Conservation (phyloP, 352 stramenopile genomes). For the Globisporangium iwayamae region DNA sequence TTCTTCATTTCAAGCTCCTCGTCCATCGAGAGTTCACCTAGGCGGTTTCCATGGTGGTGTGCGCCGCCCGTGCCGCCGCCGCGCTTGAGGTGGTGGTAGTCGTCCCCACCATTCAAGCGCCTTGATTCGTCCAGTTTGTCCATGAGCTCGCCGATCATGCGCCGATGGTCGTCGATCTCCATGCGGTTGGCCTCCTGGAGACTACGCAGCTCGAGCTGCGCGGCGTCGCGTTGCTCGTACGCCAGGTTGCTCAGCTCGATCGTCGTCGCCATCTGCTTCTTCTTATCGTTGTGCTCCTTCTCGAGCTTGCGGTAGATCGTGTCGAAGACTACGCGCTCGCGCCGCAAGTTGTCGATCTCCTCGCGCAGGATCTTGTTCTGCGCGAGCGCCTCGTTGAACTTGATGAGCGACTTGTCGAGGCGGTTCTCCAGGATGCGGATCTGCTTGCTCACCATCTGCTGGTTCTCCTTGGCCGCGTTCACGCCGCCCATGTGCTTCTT, state of each 20-base stretch:
- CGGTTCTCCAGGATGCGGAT: slow-evolving; percentile 96
- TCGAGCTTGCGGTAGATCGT: slow-evolving; percentile 92
- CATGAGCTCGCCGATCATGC: slow-evolving; percentile 54
- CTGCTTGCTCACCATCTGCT: slow-evolving; percentile 95
- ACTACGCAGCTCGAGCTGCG: slow-evolving; percentile 89
- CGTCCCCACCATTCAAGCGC: slow-evolving; percentile 27
- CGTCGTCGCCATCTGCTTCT: slow-evolving; percentile 94
- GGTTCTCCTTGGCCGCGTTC: slow-evolving; percentile 94
- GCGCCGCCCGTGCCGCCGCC: slow-evolving; percentile 5
- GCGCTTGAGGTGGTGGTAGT: slow-evolving; percentile 22
- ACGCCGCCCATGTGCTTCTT: slow-evolving; percentile 95
- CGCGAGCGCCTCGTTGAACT: slow-evolving; percentile 95
- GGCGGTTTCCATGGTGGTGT: slow-evolving; percentile 11
- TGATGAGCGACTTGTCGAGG: slow-evolving; percentile 95
- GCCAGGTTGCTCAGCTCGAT: slow-evolving; percentile 94
- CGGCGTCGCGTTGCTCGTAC: slow-evolving; percentile 94
- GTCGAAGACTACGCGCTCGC: slow-evolving; percentile 94
- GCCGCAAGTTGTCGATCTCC: slow-evolving; percentile 92
- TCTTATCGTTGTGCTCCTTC: slow-evolving; percentile 92
- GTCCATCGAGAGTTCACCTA: slow-evolving; percentile 47
- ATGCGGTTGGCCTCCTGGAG: slow-evolving; percentile 91
- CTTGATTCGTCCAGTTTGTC: slow-evolving; percentile 60
- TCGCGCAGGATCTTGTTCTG: slow-evolving; percentile 90
- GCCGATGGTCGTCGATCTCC: slow-evolving; percentile 69
- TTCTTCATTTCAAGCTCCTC: slow-evolving; percentile 72